Conservation (phyloP, 345 rosid species). For the Salix suchowensis region DNA sequence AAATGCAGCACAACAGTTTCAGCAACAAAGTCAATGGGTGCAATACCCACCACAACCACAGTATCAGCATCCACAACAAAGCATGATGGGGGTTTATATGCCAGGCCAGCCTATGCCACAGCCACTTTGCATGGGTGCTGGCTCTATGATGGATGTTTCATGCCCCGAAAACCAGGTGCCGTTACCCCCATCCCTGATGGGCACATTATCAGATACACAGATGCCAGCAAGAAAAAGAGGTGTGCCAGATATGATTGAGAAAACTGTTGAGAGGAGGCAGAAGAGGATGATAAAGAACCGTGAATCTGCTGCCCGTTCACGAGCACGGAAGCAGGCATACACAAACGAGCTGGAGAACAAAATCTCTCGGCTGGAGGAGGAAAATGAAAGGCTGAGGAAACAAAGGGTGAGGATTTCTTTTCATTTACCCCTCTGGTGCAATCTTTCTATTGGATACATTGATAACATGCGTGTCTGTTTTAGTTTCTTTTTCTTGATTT, state of each 20-base stretch:
- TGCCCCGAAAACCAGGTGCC: constrained; percentile 62
- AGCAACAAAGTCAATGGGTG: constrained; percentile 80
- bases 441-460: neutral
- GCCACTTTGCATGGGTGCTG: constrained; percentile 43
- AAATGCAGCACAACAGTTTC: constrained; percentile 45
- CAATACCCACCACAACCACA: constrained; percentile 63
- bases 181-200: constrained; percentile 66
- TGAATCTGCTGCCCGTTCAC: constrained; percentile 98
- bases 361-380: constrained; percentile 86
- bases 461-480: neutral
- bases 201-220: constrained; percentile 73
- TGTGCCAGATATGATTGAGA: constrained; percentile 55
- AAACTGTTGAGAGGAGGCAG: constrained; percentile 86
- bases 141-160: constrained; percentile 61
- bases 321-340: constrained; percentile 98
- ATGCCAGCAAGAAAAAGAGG: constrained; percentile 78
- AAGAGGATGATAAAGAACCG: constrained; percentile 97
- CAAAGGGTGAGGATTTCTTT: constrained; percentile 50
- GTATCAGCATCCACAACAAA: constrained; percentile 60
- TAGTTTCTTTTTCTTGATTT: neutral
- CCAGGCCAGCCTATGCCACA: constrained; percentile 52
- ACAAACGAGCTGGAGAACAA: constrained; percentile 92
- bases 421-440: neutral
- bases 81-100: constrained; percentile 65
- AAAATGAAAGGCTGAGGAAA: constrained; percentile 84